Conservation (phyloP, 2,329 filamentous ascomycete species). For the Sporothrix luriei region DNA sequence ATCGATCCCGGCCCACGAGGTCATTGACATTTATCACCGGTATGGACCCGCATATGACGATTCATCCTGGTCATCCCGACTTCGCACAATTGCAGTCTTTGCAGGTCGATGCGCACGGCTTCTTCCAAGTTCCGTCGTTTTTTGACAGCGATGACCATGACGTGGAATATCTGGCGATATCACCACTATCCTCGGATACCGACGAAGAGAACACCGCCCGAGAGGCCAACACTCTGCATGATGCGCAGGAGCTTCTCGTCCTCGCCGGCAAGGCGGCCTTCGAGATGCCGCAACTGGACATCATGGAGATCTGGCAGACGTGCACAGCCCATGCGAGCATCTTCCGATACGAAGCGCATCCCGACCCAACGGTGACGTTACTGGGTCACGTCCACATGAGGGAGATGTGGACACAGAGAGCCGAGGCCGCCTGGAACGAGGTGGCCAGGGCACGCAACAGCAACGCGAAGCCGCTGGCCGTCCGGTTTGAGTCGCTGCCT, state of each 20-base stretch:
- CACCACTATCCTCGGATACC: too few species aligned
- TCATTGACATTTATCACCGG: neutral
- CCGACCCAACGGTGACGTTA: neutral
- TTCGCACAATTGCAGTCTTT: neutral
- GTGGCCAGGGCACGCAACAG: neutral
- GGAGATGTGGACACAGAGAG: neutral
- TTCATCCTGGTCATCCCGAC: neutral
- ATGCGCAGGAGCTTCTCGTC: neutral
- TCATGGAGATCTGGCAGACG: slow-evolving; percentile 12
- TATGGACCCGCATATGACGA: neutral
- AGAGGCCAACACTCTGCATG: neutral
- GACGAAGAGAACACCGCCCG: too few species aligned
- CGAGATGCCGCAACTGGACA: neutral
- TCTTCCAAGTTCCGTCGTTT: too few species aligned
- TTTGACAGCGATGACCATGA: neutral
- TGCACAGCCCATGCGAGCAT: neutral
- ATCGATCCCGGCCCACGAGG: neutral
- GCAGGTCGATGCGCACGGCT: neutral
- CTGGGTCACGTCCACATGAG: slow-evolving; percentile 1
- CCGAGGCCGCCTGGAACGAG: neutral
- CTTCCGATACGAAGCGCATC: neutral
- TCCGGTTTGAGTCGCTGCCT: neutral
- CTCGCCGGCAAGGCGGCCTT: neutral
- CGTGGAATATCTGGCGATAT: too few species aligned
- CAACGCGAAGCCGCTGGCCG: neutral